These are phyloP conservation scores for Mimosa pudica DNA, from an alignment of 306 rosid genomes.

Conservation along the genomic window DNA sequence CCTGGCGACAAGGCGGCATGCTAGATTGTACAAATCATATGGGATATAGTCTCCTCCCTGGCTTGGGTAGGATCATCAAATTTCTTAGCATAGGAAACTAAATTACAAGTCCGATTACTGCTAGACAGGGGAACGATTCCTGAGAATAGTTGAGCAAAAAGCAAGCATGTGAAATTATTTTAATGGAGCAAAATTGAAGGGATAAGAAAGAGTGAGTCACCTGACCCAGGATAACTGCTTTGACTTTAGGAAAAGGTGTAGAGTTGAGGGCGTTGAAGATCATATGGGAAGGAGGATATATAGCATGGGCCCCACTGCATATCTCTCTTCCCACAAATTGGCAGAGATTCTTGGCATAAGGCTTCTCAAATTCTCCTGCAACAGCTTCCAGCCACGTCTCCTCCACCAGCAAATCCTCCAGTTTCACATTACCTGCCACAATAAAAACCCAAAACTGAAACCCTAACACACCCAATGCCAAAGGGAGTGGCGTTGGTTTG, in stretches of 20 bases:
- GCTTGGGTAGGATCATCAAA: background rate
- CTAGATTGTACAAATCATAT: background rate
- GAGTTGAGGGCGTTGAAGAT: slow-evolving; percentile 92
- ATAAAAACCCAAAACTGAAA: too few relatives aligned
- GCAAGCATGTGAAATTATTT: background rate
- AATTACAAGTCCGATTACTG: background rate
- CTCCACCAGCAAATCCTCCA: slow-evolving; percentile 81
- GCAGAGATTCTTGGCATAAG: slow-evolving; percentile 65
- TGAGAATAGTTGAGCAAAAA: slow-evolving; percentile 3
- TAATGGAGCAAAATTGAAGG: background rate
- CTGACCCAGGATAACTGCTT: slow-evolving; percentile 92
- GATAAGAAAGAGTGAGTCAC: background rate
- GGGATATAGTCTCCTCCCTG: too few relatives aligned
- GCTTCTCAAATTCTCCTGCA: slow-evolving; percentile 68
- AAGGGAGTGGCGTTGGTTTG: too few relatives aligned
- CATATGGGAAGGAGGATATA: slow-evolving; percentile 82
- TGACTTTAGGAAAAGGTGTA: slow-evolving; percentile 70
- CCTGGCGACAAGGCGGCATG: background rate
- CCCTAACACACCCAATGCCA: too few relatives aligned
- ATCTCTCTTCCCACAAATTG: slow-evolving; percentile 67
- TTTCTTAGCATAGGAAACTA: background rate
- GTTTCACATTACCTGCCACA: slow-evolving; percentile 39
- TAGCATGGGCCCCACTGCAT: slow-evolving; percentile 38
- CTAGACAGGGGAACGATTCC: background rate
- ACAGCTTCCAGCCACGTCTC: slow-evolving; percentile 77